These are phyloP conservation scores for Anthracocystis walkeri DNA, from an alignment of 1,284 basidiomycete species.

Conservation along the genomic window DNA sequence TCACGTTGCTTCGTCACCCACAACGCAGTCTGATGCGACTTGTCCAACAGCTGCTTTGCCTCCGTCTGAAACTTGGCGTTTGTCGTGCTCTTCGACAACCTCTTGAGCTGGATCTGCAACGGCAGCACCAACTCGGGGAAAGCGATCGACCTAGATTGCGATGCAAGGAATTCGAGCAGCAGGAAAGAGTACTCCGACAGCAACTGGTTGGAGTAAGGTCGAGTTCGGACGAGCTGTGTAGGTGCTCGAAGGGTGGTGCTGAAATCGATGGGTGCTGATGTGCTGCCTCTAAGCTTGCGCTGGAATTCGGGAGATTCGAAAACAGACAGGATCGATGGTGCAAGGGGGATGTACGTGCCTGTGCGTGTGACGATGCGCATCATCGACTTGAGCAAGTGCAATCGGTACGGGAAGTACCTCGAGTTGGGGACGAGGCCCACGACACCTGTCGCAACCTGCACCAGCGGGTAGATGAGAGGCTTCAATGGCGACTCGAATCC, in stretches of 20 bases:
- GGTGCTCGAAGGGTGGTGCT: slow-evolving; percentile 88
- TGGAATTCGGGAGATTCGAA: slow-evolving; percentile 82
- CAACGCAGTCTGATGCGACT: slow-evolving; percentile 57
- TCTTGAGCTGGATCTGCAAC: slow-evolving; percentile 74
- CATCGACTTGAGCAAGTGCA: slow-evolving; percentile 80
- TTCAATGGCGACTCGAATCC: slow-evolving; percentile 79
- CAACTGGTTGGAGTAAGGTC: slow-evolving; percentile 85
- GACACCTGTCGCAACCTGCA: slow-evolving; percentile 92
- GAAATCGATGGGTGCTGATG: slow-evolving; percentile 88
- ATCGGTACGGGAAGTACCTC: slow-evolving; percentile 83
- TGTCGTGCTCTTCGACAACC: slow-evolving; percentile 57
- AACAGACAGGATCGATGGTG: slow-evolving; percentile 87
- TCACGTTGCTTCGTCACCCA: slow-evolving; percentile 60
- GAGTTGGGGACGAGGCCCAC: slow-evolving; percentile 89
- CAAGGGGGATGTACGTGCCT: slow-evolving; percentile 86
- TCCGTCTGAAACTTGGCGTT: slow-evolving; percentile 55
- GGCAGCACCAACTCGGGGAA: slow-evolving; percentile 95
- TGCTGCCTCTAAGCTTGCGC: slow-evolving; percentile 85
- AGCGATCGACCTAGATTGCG: slow-evolving; percentile 75
- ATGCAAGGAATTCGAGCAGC: slow-evolving; percentile 79
- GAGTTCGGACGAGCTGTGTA: slow-evolving; percentile 87
- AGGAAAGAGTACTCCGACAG: slow-evolving; percentile 84
- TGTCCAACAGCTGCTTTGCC: slow-evolving; percentile 60
- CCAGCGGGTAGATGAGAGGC: slow-evolving; percentile 91
- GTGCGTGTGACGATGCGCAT: slow-evolving; percentile 81